Conservation (phyloP, 75 land plant species). For the Picea glauca region DNA sequence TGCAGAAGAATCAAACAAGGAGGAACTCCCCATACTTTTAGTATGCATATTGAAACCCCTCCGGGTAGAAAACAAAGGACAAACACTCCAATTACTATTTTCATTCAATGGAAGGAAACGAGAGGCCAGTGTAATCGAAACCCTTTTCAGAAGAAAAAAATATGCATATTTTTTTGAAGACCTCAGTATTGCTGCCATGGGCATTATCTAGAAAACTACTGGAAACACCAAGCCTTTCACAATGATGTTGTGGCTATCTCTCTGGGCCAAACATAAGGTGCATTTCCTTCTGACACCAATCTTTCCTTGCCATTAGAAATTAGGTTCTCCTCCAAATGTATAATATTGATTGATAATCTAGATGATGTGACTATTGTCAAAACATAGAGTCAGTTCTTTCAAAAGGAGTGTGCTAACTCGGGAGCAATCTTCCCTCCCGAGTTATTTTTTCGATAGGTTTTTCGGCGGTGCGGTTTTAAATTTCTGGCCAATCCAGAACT, state of each 20-base stretch:
- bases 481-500: no score
- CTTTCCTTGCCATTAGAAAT: slow-evolving; percentile 97
- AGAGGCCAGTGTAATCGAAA: neutral
- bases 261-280: slow-evolving; percentile 91
- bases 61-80: neutral
- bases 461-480: no score
- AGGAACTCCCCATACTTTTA: neutral
- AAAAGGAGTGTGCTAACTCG: slow-evolving; percentile 15
- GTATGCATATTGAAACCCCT: neutral
- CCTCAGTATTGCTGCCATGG: neutral
- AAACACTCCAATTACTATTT: neutral
- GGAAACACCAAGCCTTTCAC: no score
- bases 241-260: no score
- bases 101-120: no score
- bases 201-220: no score
- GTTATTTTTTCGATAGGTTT: no score
- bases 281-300: slow-evolving; percentile 90
- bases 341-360: slow-evolving; percentile 83
- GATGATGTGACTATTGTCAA: slow-evolving; percentile 95
- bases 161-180: neutral
- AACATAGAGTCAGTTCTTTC: slow-evolving; percentile 85
- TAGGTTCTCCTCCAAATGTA: slow-evolving; percentile 96
- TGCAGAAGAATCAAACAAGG: neutral
- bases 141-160: neutral
- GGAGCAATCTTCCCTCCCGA: no score